These are phyloP conservation scores for Globisporangium radiosum DNA, from an alignment of 352 stramenopile species.

Conservation along the genomic window DNA sequence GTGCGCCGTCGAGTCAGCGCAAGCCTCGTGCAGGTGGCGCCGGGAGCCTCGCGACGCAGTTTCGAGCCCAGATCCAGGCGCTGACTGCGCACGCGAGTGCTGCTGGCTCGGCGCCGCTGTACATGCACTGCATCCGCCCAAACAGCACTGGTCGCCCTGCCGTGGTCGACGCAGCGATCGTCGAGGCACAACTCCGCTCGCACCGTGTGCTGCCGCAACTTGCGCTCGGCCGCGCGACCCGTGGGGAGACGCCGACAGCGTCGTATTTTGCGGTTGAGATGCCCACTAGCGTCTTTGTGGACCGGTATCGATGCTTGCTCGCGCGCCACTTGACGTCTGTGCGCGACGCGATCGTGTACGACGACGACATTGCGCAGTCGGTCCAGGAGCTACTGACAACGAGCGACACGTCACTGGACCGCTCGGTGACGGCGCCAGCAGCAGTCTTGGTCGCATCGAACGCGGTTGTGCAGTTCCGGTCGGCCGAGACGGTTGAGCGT, in stretches of 20 bases:
- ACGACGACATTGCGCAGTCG: constrained; percentile 14
- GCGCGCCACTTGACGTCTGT: background rate
- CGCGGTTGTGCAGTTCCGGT: constrained; percentile 19
- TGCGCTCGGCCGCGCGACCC: constrained; percentile 14
- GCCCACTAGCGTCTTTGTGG: constrained; percentile 16
- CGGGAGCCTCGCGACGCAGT: constrained; percentile 27
- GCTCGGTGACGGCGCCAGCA: background rate
- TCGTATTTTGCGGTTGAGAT: constrained; percentile 25
- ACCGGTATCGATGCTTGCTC: constrained; percentile 25
- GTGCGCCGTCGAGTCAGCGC: too few species aligned
- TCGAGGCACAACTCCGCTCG: constrained; percentile 25
- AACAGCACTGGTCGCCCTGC: constrained; percentile 27
- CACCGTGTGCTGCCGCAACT: constrained; percentile 31
- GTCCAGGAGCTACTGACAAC: constrained; percentile 14
- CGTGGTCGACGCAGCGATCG: constrained; percentile 17
- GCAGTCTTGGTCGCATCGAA: constrained; percentile 13
- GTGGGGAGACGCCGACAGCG: background rate
- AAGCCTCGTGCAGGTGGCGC: too few species aligned
- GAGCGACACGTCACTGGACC: background rate
- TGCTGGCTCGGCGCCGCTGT: constrained; percentile 22
- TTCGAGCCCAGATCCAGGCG: constrained; percentile 30
- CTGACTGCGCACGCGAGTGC: constrained; percentile 8
- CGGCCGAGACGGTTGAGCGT: constrained; percentile 25
- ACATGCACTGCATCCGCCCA: constrained; percentile 46
- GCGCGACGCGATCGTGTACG: background rate